phyloP scores from a whole-genome alignment of 768 basidiomycete genomes.

The Panaeolus papilionaceus region DNA sequence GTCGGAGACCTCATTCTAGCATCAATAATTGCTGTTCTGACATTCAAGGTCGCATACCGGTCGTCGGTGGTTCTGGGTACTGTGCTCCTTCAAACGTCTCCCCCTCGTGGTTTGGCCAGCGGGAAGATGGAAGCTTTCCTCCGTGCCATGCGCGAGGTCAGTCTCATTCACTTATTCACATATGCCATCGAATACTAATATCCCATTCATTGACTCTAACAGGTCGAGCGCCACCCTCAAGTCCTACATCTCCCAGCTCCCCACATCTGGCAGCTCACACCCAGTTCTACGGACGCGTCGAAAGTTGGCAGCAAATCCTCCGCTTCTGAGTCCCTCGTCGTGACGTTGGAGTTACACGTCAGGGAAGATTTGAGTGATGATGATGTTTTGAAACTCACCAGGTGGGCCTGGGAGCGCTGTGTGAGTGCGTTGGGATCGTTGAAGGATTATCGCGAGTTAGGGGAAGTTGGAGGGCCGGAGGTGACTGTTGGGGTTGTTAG shows the following conservation, averaged over 20 bases:
- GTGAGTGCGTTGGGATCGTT: constrained; percentile 53
- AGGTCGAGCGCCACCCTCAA: constrained; percentile 87
- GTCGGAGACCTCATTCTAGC: constrained; percentile 89
- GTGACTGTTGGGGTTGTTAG: constrained; percentile 79
- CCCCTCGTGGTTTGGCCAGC: constrained; percentile 59
- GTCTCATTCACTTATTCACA: constrained; percentile 24
- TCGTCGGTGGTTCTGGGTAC: constrained; percentile 85
- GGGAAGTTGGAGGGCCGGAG: constrained; percentile 56
- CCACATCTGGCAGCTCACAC: constrained; percentile 87
- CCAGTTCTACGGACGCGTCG: constrained; percentile 37
- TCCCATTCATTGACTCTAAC: constrained; percentile 10
- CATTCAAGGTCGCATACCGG: constrained; percentile 84
- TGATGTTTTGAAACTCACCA: constrained; percentile 74
- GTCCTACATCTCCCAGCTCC: constrained; percentile 85
- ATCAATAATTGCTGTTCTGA: constrained; percentile 73
- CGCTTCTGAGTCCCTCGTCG: constrained; percentile 53
- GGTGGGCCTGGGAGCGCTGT: constrained; percentile 78
- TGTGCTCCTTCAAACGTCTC: constrained; percentile 90
- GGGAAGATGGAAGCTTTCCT: constrained; percentile 85
- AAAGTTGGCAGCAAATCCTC: constrained; percentile 13
- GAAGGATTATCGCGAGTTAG: constrained; percentile 34
- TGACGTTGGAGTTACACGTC: constrained; percentile 85
- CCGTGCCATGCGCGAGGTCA: constrained; percentile 81
- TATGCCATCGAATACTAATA: neutral
- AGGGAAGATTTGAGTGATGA: constrained; percentile 67